Evolutionary conservation across 2,329 filamentous ascomycete species (phyloP), one percentile per base, ranked within the genome.

Genomic region (Dendryphion nanum): DNA sequence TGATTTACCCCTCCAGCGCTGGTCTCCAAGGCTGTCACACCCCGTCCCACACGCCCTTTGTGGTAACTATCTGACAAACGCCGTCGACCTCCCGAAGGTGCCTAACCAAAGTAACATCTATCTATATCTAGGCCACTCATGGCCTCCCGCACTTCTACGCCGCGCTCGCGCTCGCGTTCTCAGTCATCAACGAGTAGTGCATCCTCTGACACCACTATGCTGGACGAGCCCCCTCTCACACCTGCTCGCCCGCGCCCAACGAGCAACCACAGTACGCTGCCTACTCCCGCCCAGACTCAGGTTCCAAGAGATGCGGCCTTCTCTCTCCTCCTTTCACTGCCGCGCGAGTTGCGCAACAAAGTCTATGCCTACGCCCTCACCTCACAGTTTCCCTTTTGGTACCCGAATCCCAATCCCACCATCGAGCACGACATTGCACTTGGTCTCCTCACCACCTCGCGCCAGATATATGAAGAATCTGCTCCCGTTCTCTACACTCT

Each of bases 291-390:
- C 10, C 35, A 30, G 14, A 38, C 40, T n/a, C 23, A 40, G 16
- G 17, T 38, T 13, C 20, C 47, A 21, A 35, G 30, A 28, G 53
- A 57, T 30, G 46, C 55, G 7, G 20, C 55, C 36, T 61, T 63
- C 40, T 62, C 55, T 16, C 57, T 58, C 6, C 51, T 66, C 6
- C 51, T 67, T 10, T 56, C 56, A 13, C 58, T 68, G 1, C 64
- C 64, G 5, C 52, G 59, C 26, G 64, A 67, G 33, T 49, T 68
- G 34, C 53, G 64, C 42, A 56, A 65, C 34, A 54, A 55, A 26
- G 49, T 68, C 37, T 68, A 66, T 41, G 34, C 42, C 6, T 58
- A 50, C 40, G 56, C 61, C 18, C 52, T 67, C 17, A 51, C 51
- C 6, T 58, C 60, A 7, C 45, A 48, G 5, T 53, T 41, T 19